Evolutionary conservation across 1,139 yeast species (phyloP).

Genomic region (Scheffersomyces segobiensis): DNA sequence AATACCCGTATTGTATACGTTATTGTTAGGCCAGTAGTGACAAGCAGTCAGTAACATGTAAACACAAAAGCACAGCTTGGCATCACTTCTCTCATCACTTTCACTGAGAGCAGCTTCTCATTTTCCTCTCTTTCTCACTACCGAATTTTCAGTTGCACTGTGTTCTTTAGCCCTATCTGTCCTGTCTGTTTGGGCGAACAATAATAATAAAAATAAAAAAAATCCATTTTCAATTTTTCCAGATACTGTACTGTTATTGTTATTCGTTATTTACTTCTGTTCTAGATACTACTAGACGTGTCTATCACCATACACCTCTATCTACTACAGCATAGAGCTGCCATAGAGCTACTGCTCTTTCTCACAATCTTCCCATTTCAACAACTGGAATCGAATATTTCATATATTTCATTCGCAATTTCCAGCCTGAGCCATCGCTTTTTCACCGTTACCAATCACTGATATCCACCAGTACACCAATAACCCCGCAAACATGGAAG

Average conservation of each 20-base stretch:
- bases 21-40: too few species aligned
- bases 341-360: neutral
- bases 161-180: neutral
- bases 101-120: neutral
- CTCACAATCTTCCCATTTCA: neutral
- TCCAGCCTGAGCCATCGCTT: neutral
- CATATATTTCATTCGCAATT: neutral
- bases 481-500: neutral
- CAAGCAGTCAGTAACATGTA: neutral
- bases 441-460: conserved; percentile 2
- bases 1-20: too few species aligned
- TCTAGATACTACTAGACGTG: neutral
- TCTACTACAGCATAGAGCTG: neutral
- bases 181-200: neutral
- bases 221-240: neutral
- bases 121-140: neutral
- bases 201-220: too few species aligned
- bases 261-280: neutral
- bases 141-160: neutral
- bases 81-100: neutral
- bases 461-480: neutral
- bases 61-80: neutral
- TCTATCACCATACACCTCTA: neutral
- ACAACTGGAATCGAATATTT: neutral
- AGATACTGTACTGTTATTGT: neutral